Conservation (phyloP, 75 land plant genomes). For the Sequoiadendron giganteum region DNA sequence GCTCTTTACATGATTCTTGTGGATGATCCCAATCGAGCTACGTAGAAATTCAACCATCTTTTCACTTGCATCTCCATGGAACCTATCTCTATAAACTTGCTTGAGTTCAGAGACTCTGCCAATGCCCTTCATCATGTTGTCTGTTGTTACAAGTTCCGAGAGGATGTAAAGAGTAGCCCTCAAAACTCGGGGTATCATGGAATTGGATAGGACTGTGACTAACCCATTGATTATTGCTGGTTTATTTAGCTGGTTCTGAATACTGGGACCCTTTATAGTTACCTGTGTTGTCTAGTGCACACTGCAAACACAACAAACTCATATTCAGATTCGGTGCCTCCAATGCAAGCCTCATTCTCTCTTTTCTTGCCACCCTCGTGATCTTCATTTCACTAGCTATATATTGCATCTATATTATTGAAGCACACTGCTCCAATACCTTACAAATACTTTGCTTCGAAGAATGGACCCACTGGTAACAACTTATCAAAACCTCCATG, state of each 20-base stretch:
- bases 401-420: conserved; percentile 81
- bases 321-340: too few species aligned
- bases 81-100: conserved; percentile 17
- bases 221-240: too few species aligned
- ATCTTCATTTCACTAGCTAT: conserved; percentile 76
- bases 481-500: conserved; percentile 94
- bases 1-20: conserved; percentile 91
- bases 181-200: too few species aligned
- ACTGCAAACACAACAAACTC: too few species aligned
- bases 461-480: conserved; percentile 70
- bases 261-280: too few species aligned
- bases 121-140: conserved; percentile 13
- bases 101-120: too few species aligned
- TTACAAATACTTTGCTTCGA: conserved; percentile 59
- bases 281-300: too few species aligned
- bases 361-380: conserved; percentile 36
- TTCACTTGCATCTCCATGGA: conserved; percentile 58
- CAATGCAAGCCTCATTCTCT: too few species aligned
- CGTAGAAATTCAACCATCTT: conserved; percentile 90
- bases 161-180: too few species aligned
- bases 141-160: too few species aligned
- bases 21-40: conserved; percentile 87
- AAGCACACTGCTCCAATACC: conserved; percentile 85
- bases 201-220: too few species aligned
- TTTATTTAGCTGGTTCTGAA: too few species aligned